These are phyloP conservation scores for Fusarium citri DNA, from an alignment of 2,329 filamentous ascomycete genomes.

Conservation along the genomic window DNA sequence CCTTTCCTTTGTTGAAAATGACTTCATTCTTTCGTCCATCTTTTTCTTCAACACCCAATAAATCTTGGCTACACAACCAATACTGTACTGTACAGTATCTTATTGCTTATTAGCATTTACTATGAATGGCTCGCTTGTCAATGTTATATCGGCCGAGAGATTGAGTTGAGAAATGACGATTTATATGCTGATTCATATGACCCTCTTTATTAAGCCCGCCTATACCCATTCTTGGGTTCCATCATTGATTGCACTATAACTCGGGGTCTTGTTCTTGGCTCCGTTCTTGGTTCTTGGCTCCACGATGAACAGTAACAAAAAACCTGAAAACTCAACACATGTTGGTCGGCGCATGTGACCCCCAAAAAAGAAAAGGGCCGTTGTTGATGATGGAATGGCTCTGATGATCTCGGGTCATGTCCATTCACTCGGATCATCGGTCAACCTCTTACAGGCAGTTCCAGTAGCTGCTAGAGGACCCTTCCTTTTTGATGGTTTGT, in stretches of 20 bases:
- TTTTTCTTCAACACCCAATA: slow-evolving; percentile 4
- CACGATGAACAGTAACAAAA: slow-evolving; percentile 12
- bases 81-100: too few species aligned
- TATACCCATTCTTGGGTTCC: slow-evolving; percentile 11
- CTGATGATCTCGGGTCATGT: not conserved
- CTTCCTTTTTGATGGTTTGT: not conserved
- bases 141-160: slow-evolving; percentile 1
- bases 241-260: not conserved
- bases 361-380: slow-evolving; percentile 15
- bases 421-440: slow-evolving; percentile 14
- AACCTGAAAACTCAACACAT: slow-evolving; percentile 19
- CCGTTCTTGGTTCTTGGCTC: slow-evolving; percentile 28
- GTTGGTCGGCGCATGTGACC: slow-evolving; percentile 22
- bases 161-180: not conserved
- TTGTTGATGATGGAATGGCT: slow-evolving; percentile 11
- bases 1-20: slow-evolving; percentile 4
- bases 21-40: slow-evolving; percentile 24
- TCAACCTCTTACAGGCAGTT: not conserved
- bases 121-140: not conserved
- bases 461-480: slow-evolving; percentile 3
- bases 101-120: too few species aligned
- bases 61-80: slow-evolving; percentile 7
- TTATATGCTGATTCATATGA: not conserved
- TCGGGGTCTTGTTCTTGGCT: slow-evolving; percentile 21
- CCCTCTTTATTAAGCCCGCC: slow-evolving; percentile 18